phyloP scores from a whole-genome alignment of 108 stramenopile species.

The Nannochloropsis granulata region DNA sequence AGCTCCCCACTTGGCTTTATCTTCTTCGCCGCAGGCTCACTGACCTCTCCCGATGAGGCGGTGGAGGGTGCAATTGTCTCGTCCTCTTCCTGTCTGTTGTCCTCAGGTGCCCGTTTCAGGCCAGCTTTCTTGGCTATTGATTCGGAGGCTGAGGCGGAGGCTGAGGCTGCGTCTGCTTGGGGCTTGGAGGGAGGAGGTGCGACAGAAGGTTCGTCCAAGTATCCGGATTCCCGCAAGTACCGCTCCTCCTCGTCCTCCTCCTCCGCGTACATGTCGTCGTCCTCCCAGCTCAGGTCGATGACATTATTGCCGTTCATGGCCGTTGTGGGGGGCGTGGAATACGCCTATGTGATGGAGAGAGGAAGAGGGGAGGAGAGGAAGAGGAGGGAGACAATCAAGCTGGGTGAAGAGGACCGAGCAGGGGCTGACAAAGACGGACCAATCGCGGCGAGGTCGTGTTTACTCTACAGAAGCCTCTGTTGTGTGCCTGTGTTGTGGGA shows the following conservation, averaged over 20 bases:
- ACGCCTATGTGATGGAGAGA: too few species aligned
- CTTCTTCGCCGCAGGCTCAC: too few species aligned
- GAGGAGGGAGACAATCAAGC: too few species aligned
- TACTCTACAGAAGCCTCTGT: too few species aligned
- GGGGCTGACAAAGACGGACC: too few species aligned
- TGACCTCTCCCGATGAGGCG: neutral
- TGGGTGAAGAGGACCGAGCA: too few species aligned
- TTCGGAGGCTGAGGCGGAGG: neutral
- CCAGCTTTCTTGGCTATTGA: neutral
- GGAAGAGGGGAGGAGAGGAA: too few species aligned
- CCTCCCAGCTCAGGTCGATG: neutral
- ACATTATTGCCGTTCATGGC: neutral
- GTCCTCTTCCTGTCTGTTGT: neutral
- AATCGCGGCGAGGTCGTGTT: too few species aligned
- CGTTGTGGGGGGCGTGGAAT: too few species aligned
- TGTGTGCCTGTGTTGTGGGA: too few species aligned
- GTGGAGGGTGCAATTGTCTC: neutral
- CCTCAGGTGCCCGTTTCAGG: neutral
- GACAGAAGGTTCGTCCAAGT: too few species aligned
- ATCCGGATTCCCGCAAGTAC: neutral
- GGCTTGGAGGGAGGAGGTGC: neutral
- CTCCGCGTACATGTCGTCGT: neutral
- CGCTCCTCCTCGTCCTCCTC: neutral
- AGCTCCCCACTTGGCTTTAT: neutral
- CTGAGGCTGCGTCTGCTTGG: neutral